Conservation (phyloP, 169 alveolate genomes). For the Eimeria zaria region DNA sequence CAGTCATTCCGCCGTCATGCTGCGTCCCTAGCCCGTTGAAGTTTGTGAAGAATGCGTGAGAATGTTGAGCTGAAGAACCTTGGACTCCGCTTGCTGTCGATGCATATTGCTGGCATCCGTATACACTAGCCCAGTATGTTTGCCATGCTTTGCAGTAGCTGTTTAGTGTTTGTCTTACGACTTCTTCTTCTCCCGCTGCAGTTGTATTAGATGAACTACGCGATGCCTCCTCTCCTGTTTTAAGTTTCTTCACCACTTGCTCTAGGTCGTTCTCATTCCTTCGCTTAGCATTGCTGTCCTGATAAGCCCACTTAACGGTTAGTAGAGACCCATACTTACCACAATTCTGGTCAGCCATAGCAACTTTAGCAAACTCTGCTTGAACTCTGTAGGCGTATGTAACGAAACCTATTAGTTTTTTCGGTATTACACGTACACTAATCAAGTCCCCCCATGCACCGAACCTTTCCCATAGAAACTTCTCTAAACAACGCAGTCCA, state of each 20-base stretch:
- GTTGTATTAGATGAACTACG: background rate
- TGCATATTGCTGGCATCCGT: background rate
- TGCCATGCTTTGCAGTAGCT: conserved; percentile 68
- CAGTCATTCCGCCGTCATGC: background rate
- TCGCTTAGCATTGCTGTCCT: conserved; percentile 85
- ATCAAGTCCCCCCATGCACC: conserved; percentile 98
- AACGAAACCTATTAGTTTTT: conserved; percentile 97
- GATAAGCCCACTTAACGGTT: conserved; percentile 98
- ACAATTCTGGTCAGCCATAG: conserved; percentile 98
- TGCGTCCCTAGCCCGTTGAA: background rate
- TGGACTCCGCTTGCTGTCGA: background rate
- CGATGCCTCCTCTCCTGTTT: background rate
- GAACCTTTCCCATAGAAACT: conserved; percentile 96
- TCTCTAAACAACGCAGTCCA: conserved; percentile 94
- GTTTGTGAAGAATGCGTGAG: background rate
- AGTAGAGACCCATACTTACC: conserved; percentile 95
- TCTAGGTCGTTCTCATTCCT: conserved; percentile 15
- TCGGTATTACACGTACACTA: conserved; percentile 96
- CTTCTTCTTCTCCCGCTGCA: background rate
- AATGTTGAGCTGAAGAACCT: background rate
- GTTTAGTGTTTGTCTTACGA: conserved; percentile 13
- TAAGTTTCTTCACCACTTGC: background rate
- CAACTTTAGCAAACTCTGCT: conserved; percentile 99
- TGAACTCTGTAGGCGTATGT: conserved; percentile 95
- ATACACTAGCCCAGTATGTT: conserved; percentile 11